These are phyloP conservation scores for Anethum foeniculum DNA, from an alignment of 140 eudicot species.

Conservation along the genomic window DNA sequence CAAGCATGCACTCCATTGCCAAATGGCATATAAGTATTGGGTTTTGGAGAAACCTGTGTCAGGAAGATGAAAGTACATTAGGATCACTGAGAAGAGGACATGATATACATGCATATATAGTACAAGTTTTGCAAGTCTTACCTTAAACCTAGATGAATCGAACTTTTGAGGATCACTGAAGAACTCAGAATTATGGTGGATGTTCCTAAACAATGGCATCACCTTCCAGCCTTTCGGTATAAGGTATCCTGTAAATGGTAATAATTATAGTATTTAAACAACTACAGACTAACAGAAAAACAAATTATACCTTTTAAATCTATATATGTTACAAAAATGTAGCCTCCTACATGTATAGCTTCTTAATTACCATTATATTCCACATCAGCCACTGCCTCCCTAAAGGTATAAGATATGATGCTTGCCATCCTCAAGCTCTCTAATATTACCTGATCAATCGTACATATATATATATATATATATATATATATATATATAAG, in stretches of 20 bases:
- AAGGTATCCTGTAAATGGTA: constrained; percentile 45
- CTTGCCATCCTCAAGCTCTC: constrained; percentile 94
- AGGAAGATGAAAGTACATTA: not conserved
- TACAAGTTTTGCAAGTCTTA: constrained; percentile 14
- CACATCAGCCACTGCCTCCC: constrained; percentile 78
- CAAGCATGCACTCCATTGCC: constrained; percentile 88
- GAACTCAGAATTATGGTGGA: constrained; percentile 77
- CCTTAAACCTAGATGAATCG: constrained; percentile 79
- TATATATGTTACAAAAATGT: not conserved
- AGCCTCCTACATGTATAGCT: not conserved
- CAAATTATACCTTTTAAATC: not conserved
- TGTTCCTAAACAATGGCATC: constrained; percentile 76
- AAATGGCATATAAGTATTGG: constrained; percentile 86
- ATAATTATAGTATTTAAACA: not conserved
- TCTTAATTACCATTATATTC: constrained; percentile 55
- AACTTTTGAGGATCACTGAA: constrained; percentile 60
- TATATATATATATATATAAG: not conserved
- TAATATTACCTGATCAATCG: constrained; percentile 47
- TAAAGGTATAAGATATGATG: constrained; percentile 76
- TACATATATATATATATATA: not conserved
- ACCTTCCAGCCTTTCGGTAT: constrained; percentile 98
- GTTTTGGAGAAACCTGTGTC: constrained; percentile 68
- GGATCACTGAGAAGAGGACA: not conserved
- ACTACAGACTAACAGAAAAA: not conserved
- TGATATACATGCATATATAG: not conserved